A percentile compares a stretch with the other conserved stretches of the same genome.
phyloP scores from a whole-genome alignment of 2,329 filamentous ascomycete genomes.

The Claviceps arundinis region DNA sequence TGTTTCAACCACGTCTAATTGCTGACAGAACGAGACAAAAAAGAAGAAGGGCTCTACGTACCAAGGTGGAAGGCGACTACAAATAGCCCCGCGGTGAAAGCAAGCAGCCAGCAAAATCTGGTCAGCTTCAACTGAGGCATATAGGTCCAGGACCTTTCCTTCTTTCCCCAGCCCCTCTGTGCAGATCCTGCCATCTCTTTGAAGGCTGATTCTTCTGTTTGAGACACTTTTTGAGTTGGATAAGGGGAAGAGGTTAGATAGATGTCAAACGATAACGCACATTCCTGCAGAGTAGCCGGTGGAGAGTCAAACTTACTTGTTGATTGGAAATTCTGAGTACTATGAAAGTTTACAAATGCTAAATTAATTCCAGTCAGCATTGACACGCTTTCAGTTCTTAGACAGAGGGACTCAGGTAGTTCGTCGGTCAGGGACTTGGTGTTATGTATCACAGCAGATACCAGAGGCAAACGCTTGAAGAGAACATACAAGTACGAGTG shows the following conservation, averaged over 20 bases:
- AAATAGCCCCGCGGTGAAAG: neutral
- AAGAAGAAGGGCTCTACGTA: neutral
- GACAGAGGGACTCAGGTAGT: neutral
- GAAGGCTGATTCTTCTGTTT: neutral
- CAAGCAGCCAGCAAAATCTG: slow-evolving; percentile 4
- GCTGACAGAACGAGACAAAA: neutral
- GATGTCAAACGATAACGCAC: neutral
- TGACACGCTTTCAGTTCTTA: neutral
- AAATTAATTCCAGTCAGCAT: neutral
- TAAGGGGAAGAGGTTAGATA: neutral
- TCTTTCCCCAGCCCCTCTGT: neutral
- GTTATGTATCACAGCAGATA: slow-evolving; percentile 1
- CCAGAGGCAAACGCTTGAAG: slow-evolving; percentile 1
- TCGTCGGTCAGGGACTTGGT: neutral
- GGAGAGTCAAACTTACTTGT: neutral
- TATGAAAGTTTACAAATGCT: neutral
- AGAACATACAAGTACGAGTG: neutral
- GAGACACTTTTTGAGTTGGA: slow-evolving; percentile 1
- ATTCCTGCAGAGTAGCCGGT: neutral
- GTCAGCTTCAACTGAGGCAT: slow-evolving; percentile 1
- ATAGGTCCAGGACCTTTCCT: neutral
- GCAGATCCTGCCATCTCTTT: neutral
- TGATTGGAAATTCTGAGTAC: neutral
- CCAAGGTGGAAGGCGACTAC: slow-evolving; percentile 2
- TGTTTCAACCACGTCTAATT: no score